Evolutionary conservation across 805 yeast species (phyloP).

Genomic region (Candida taoyuanica): DNA sequence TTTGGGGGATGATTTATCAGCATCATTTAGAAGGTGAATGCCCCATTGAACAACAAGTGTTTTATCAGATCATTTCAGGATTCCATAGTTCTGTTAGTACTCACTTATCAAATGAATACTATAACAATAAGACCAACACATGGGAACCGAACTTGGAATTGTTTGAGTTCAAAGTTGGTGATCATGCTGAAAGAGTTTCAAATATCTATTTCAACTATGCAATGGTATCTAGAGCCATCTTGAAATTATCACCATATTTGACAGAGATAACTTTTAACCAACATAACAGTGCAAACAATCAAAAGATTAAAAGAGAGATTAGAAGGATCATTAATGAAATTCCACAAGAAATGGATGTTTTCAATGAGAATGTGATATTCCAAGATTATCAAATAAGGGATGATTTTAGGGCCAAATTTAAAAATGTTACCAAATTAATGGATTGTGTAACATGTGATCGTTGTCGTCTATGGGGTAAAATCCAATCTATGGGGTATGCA

Average conservation of each 20-base stretch:
- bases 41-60: constrained; percentile 76
- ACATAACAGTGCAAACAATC: constrained; percentile 36
- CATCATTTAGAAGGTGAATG: constrained; percentile 63
- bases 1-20: constrained; percentile 89
- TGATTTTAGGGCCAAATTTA: constrained; percentile 82
- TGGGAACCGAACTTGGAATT: constrained; percentile 82
- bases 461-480: constrained; percentile 96
- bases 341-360: constrained; percentile 31
- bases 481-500: constrained; percentile 96
- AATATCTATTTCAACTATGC: constrained; percentile 93
- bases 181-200: constrained; percentile 78
- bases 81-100: constrained; percentile 95
- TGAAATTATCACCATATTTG: constrained; percentile 55
- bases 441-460: constrained; percentile 98
- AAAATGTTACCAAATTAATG: constrained; percentile 89
- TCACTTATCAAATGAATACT: constrained; percentile 81
- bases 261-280: constrained; percentile 47
- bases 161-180: constrained; percentile 87
- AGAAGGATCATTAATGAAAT: constrained; percentile 22
- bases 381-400: constrained; percentile 60
- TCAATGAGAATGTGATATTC: constrained; percentile 49
- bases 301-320: constrained; percentile 40
- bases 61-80: constrained; percentile 83
- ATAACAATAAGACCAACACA: constrained; percentile 63
- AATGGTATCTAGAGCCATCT: constrained; percentile 72